Evolutionary conservation across 192 early-diverging fungal genomes (phyloP), one percentile per base, ranked within the genome.

Genomic region (Funneliformis geosporum): DNA sequence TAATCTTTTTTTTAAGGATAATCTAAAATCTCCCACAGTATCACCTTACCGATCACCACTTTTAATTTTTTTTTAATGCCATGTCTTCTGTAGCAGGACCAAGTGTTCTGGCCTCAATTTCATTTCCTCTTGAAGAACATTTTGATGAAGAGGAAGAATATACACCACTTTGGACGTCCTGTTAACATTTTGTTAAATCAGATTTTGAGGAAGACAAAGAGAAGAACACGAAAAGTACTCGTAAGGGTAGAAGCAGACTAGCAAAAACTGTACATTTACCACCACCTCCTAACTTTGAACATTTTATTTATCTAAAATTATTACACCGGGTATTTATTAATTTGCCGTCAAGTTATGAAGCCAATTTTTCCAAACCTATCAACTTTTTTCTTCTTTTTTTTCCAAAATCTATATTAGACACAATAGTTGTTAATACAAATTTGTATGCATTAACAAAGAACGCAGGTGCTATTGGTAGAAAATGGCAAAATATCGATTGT

Each of bases 211-310:
- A 67, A 0, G 21, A 67, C 0, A 21, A 67, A 5, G 65, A 67
- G 23, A 0, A 67, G n/a, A 21, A 67, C 0, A 25, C 21, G 2
- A 67, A 0, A 25, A 67, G 0, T 0, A 11, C 23, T 67, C 65
- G 0, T 67, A 33, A 25, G 65, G 27, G 38, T 33, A 33, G 33
- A 33, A 0, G 33, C 33, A 33, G 2, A 33, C 33, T 2, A 33
- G 2, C 2, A 33, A 33, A 67, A 67, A 11, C 65, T 23, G 5
- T 67, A 25, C n/a, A 23, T 23, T 25, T 67, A 71, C 69, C 14
- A 71, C 62, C 11, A 27, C 39, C 68, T 71, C 28, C 42, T 14
- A 43, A 71, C 42, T 71, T 71, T 71, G 14, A 71, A 42, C 40
- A 5, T n/a, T 71, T 71, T 11, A 23, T 71, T 71, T 0, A 71